Conservation (phyloP, 2,329 filamentous ascomycete species). For the Purpureocillium lavendulum region DNA sequence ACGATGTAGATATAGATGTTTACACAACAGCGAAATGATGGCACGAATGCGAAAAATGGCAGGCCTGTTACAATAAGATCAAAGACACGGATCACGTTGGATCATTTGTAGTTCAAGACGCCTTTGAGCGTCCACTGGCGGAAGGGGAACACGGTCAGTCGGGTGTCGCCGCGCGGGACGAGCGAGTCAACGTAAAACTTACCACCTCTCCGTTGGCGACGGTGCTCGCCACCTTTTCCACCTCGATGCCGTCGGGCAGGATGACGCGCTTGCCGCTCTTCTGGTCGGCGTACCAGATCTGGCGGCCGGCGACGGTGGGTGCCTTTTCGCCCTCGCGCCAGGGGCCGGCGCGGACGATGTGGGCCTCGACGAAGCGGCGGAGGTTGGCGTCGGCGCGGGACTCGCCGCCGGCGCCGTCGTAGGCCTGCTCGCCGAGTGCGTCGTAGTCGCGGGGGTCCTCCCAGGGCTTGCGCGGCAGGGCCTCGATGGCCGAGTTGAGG, state of each 20-base stretch:
- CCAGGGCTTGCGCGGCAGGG: constrained; percentile 79
- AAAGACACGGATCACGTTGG: too few relatives aligned
- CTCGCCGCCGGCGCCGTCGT: constrained; percentile 66
- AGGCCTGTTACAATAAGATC: constrained; percentile 12
- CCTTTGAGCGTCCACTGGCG: constrained; percentile 56
- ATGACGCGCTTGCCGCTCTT: constrained; percentile 61
- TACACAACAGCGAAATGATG: too few relatives aligned
- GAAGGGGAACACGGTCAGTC: neutral
- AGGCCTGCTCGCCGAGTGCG: constrained; percentile 58
- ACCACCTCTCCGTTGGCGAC: constrained; percentile 82
- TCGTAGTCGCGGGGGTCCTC: constrained; percentile 68
- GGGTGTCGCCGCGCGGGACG: neutral
- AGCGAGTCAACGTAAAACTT: constrained; percentile 17
- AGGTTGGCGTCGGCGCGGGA: constrained; percentile 72
- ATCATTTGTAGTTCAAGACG: constrained; percentile 31
- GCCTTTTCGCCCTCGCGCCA: constrained; percentile 63
- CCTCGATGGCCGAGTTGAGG: constrained; percentile 71
- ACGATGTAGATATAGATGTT: too few relatives aligned
- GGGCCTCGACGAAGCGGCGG: constrained; percentile 73
- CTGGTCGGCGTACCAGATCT: constrained; percentile 71
- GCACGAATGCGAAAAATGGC: neutral
- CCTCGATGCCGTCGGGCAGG: constrained; percentile 72
- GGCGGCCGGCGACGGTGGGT: constrained; percentile 52
- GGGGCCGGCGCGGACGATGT: constrained; percentile 67
- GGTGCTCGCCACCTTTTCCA: constrained; percentile 63